Percentiles rank a stretch among this genome's conserved stretches.
Conservation (phyloP, 805 yeast species). For the Brettanomyces sp. region DNA sequence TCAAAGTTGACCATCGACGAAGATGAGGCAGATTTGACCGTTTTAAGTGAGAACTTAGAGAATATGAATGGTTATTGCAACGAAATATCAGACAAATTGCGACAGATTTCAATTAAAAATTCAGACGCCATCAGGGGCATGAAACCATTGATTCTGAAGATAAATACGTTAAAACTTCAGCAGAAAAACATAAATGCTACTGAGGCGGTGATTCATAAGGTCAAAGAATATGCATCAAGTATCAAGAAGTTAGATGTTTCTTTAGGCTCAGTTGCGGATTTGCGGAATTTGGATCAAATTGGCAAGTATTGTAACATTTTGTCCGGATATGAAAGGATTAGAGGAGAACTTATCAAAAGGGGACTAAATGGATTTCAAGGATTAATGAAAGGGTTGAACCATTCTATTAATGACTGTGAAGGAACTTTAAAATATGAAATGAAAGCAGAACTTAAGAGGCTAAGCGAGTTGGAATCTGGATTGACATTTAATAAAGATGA, state of each 20-base stretch:
- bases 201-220: conserved; percentile 33
- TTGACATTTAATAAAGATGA: conserved; percentile 22
- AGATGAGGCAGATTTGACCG: conserved; percentile 78
- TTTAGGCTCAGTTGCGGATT: conserved; percentile 19
- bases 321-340: conserved; percentile 26
- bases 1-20: conserved; percentile 32
- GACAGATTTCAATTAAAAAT: conserved; percentile 42
- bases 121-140: conserved; percentile 51
- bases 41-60: conserved; percentile 63
- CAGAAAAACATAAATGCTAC: conserved; percentile 52
- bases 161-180: conserved; percentile 44
- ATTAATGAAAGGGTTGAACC: conserved; percentile 49
- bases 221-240: conserved; percentile 35
- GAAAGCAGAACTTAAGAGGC: conserved; percentile 29
- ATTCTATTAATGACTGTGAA: conserved; percentile 49
- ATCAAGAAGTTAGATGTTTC: conserved; percentile 26
- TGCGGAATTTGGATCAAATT: conserved; percentile 29
- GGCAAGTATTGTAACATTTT: conserved; percentile 28
- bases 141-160: conserved; percentile 61
- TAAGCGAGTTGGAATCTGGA: conserved; percentile 5
- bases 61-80: conserved; percentile 48
- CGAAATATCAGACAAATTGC: conserved; percentile 46
- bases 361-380: conserved; percentile 52
- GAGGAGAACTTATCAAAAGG: conserved; percentile 7
- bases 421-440: conserved; percentile 42